Conservation (phyloP, 2,329 filamentous ascomycete species). For the Sclerotiophoma versabilis region DNA sequence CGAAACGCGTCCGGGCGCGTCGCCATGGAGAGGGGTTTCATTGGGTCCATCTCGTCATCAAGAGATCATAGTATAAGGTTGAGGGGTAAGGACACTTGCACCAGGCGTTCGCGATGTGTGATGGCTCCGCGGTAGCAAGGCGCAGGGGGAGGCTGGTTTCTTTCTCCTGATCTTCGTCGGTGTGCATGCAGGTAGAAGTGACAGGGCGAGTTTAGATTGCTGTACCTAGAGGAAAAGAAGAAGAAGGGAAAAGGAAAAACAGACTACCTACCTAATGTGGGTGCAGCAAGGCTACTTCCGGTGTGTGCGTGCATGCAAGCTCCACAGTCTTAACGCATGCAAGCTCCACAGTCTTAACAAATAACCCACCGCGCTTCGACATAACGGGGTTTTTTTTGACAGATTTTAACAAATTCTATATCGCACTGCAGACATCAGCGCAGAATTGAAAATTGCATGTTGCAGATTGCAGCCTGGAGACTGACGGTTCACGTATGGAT, state of each 20-base stretch:
- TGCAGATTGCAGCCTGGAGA: background rate
- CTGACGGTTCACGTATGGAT: background rate
- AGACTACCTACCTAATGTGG: too few species aligned
- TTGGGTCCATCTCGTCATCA: conserved; percentile 5
- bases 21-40: conserved; percentile 11
- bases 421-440: background rate
- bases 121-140: too few species aligned
- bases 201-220: background rate
- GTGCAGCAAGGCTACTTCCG: conserved; percentile 13
- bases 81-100: background rate
- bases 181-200: background rate
- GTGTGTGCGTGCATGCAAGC: conserved; percentile 11
- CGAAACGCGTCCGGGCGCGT: conserved; percentile 22
- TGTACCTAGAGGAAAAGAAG: background rate
- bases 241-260: too few species aligned
- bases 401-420: background rate
- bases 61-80: background rate
- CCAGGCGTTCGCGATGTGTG: background rate
- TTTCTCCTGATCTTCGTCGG: too few species aligned
- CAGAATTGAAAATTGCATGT: background rate
- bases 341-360: background rate
- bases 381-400: conserved; percentile 11
- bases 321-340: too few species aligned
- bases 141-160: too few species aligned
- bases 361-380: too few species aligned